A percentile compares a stretch with the other conserved stretches of the same genome.
These are phyloP conservation scores for Fusarium ramigenum DNA, from an alignment of 2,329 filamentous ascomycete species.

Conservation along the genomic window DNA sequence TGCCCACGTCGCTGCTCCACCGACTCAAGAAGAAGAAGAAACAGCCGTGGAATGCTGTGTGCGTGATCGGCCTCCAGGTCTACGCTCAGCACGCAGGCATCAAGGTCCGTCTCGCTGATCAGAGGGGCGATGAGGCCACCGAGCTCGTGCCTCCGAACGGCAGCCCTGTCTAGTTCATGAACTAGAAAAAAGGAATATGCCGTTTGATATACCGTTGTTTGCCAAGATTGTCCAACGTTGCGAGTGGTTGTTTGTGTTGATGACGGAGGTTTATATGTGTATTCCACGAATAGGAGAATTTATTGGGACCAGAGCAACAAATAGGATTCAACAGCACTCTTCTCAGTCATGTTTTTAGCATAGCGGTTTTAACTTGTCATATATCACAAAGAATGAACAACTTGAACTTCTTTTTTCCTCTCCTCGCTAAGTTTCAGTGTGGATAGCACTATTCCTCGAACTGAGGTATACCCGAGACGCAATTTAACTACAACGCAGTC, in stretches of 20 bases:
- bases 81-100: constrained; percentile 50
- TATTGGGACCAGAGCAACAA: neutral
- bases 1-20: neutral
- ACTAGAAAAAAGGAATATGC: neutral
- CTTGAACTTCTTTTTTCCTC: neutral
- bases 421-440: neutral
- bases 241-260: neutral
- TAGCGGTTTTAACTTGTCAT: neutral
- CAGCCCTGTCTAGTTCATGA: constrained; percentile 7
- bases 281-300: constrained; percentile 5
- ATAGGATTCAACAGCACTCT: neutral
- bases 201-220: neutral
- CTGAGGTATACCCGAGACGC: neutral
- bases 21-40: constrained; percentile 23
- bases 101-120: constrained; percentile 48
- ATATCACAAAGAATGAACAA: neutral
- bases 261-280: neutral
- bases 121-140: constrained; percentile 41
- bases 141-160: constrained; percentile 31
- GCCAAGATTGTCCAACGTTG: neutral
- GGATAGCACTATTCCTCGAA: constrained; percentile 6
- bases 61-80: constrained; percentile 52
- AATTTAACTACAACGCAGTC: constrained; percentile 9
- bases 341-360: neutral
- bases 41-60: constrained; percentile 54